These are phyloP conservation scores for Pilatotrama ljubarskyi DNA, from an alignment of 768 basidiomycete species.

Conservation along the genomic window DNA sequence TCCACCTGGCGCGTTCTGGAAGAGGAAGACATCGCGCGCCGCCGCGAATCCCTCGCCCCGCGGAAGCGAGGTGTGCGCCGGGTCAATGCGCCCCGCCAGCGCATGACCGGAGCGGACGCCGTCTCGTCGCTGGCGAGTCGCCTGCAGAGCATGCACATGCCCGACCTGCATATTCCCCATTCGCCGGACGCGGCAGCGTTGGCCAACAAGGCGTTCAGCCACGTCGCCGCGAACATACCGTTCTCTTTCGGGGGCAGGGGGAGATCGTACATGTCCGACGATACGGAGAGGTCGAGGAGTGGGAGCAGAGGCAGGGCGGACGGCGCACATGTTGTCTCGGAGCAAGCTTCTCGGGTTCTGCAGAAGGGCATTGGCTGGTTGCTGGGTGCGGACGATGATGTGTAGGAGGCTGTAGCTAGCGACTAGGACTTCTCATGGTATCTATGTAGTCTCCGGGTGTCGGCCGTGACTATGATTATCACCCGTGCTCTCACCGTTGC, in stretches of 20 bases:
- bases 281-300: conserved; percentile 41
- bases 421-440: background rate
- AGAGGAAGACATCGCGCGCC: conserved; percentile 55
- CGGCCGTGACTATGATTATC: background rate
- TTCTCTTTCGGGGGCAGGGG: conserved; percentile 50
- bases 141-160: conserved; percentile 68
- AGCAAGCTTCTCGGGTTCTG: conserved; percentile 76
- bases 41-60: conserved; percentile 44
- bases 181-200: conserved; percentile 80
- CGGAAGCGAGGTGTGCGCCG: conserved; percentile 24
- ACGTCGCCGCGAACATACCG: conserved; percentile 74
- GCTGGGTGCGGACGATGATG: conserved; percentile 76
- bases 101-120: conserved; percentile 21
- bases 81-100: conserved; percentile 3
- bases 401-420: no score
- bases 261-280: conserved; percentile 32
- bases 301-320: conserved; percentile 36
- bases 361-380: conserved; percentile 96
- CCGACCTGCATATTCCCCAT: conserved; percentile 66
- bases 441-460: background rate
- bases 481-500: no score
- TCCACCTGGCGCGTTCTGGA: conserved; percentile 75
- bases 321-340: conserved; percentile 58
- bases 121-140: conserved; percentile 53
- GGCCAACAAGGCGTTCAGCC: conserved; percentile 76